A percentile compares a stretch with the other conserved stretches of the same genome.
Evolutionary conservation across 1,284 basidiomycete species (phyloP).

Genomic region (Neolentinus lepideus): DNA sequence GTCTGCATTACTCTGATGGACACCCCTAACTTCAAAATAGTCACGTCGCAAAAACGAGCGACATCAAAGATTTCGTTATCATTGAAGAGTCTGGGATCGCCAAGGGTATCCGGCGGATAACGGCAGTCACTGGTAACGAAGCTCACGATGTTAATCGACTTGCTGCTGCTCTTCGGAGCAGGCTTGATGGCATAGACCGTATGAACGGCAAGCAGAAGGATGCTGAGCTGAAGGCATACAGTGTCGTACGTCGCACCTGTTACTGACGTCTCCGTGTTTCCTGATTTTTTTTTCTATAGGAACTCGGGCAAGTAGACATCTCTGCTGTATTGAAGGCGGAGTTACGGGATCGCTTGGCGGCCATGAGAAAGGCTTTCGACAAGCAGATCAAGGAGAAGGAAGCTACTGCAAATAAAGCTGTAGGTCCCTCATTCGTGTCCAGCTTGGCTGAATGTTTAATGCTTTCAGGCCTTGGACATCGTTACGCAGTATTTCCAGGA

Average conservation of each 20-base stretch:
- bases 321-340: slow-evolving; percentile 80
- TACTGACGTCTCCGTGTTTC: background rate
- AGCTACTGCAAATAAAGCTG: slow-evolving; percentile 73
- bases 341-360: slow-evolving; percentile 69
- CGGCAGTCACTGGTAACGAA: slow-evolving; percentile 93
- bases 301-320: slow-evolving; percentile 87
- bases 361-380: slow-evolving; percentile 78
- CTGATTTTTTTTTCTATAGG: slow-evolving; percentile 35
- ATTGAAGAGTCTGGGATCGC: slow-evolving; percentile 96
- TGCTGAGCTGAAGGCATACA: slow-evolving; percentile 74
- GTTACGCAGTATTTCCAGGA: slow-evolving; percentile 71
- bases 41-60: slow-evolving; percentile 91
- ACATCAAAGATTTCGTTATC: slow-evolving; percentile 94
- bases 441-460: background rate
- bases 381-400: slow-evolving; percentile 83
- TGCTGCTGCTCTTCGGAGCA: slow-evolving; percentile 59
- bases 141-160: slow-evolving; percentile 75
- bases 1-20: slow-evolving; percentile 4
- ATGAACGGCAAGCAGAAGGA: slow-evolving; percentile 82
- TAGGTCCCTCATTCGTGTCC: slow-evolving; percentile 25
- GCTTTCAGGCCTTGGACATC: slow-evolving; percentile 61
- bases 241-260: slow-evolving; percentile 47
- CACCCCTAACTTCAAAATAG: slow-evolving; percentile 27
- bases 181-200: slow-evolving; percentile 60
- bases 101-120: slow-evolving; percentile 93